Evolutionary conservation across 176 grass and related monocot species (phyloP).

Genomic region (Oryza australiensis): DNA sequence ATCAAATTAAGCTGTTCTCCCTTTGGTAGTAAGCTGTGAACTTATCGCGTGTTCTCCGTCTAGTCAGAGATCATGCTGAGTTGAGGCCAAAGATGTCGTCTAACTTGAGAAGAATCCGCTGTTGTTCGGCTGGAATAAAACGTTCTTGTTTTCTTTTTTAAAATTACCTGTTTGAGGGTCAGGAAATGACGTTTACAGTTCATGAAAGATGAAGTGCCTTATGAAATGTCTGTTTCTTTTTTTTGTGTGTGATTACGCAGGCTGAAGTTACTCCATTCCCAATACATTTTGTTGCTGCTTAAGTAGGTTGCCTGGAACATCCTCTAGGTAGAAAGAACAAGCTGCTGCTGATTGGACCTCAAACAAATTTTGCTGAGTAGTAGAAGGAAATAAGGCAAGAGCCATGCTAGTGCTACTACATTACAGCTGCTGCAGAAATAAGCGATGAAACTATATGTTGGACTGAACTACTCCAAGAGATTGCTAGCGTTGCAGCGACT

Average conservation of each 20-base stretch:
- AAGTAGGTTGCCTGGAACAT: not conserved
- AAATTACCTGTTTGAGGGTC: not conserved
- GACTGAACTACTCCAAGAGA: no score
- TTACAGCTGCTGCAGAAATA: not conserved
- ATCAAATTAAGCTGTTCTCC: not conserved
- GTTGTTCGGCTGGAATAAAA: constrained; percentile 33
- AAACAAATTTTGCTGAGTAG: not conserved
- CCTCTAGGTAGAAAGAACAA: not conserved
- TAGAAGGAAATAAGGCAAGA: not conserved
- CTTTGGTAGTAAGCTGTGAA: not conserved
- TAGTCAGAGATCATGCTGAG: constrained; percentile 26
- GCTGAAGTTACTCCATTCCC: not conserved
- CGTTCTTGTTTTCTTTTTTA: not conserved
- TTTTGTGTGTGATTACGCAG: not conserved
- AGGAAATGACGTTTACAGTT: not conserved
- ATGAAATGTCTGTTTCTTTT: not conserved
- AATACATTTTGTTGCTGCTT: not conserved
- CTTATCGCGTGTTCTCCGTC: not conserved
- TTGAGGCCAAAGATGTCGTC: not conserved
- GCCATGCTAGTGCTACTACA: not conserved
- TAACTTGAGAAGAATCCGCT: constrained; percentile 3
- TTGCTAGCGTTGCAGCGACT: no score
- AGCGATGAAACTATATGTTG: not conserved
- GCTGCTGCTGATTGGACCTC: not conserved
- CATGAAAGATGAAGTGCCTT: not conserved